Percentiles rank a stretch among this genome's conserved stretches.
phyloP scores from a whole-genome alignment of 73 alveolate species.

The Tetrahymena malaccensis region DNA sequence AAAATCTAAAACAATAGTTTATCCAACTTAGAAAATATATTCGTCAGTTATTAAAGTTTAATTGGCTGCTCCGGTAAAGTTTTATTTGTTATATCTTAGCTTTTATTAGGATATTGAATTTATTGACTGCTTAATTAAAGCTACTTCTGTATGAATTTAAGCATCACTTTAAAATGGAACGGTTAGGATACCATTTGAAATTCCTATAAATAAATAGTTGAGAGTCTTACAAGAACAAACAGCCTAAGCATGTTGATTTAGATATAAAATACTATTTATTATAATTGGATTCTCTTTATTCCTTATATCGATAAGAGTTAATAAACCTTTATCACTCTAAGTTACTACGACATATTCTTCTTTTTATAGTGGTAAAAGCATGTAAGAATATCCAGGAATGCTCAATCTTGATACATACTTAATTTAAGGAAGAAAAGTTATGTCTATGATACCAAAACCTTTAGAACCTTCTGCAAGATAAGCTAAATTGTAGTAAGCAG shows the following conservation, averaged over 20 bases:
- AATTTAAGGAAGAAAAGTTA: neutral
- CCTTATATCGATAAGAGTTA: neutral
- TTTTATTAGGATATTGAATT: neutral
- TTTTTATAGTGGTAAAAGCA: neutral
- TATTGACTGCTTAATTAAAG: neutral
- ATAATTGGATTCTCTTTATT: neutral
- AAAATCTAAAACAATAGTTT: neutral
- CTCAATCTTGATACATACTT: neutral
- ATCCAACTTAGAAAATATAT: neutral
- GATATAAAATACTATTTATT: neutral
- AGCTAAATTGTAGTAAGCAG: neutral
- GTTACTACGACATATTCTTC: neutral
- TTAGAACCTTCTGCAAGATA: neutral
- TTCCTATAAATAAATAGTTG: neutral
- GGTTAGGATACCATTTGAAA: neutral
- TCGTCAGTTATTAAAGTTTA: neutral
- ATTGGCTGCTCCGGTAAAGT: neutral
- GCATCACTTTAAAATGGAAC: neutral
- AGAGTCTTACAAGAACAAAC: neutral
- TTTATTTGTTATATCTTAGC: no score
- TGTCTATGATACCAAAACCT: neutral
- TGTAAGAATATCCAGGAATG: neutral
- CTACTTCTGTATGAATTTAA: neutral
- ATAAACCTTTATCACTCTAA: neutral
- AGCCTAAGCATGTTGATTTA: neutral